These are phyloP conservation scores for Dioscorea dumetorum DNA, from an alignment of 106 monocot genomes.

Conservation along the genomic window DNA sequence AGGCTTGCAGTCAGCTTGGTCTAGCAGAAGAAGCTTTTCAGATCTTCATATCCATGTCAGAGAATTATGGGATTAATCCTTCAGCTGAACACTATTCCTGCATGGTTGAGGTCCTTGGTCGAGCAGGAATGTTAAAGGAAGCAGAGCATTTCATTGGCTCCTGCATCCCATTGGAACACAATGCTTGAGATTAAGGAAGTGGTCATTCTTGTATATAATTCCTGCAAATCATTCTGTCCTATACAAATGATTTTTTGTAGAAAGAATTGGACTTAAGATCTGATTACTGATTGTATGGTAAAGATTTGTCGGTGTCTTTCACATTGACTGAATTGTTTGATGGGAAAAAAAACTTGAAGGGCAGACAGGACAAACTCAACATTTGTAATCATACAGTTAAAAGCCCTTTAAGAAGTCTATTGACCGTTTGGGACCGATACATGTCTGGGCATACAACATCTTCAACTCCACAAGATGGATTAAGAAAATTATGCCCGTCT, in stretches of 20 bases:
- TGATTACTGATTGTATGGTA: too few relatives aligned
- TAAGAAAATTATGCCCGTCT: slow-evolving; percentile 23
- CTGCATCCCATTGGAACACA: slow-evolving; percentile 17
- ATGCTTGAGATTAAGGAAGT: slow-evolving; percentile 10
- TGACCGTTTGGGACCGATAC: too few relatives aligned
- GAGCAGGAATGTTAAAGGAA: slow-evolving; percentile 37
- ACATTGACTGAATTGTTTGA: too few relatives aligned
- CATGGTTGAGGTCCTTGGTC: slow-evolving; percentile 29
- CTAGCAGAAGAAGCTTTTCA: slow-evolving; percentile 33
- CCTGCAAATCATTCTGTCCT: not conserved
- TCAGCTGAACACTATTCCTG: slow-evolving; percentile 22
- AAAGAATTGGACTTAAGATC: too few relatives aligned
- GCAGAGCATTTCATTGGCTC: slow-evolving; percentile 36
- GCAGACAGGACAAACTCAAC: too few relatives aligned
- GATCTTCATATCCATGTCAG: slow-evolving; percentile 26
- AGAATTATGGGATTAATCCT: slow-evolving; percentile 27
- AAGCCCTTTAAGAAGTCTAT: too few relatives aligned
- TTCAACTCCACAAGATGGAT: too few relatives aligned
- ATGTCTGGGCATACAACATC: too few relatives aligned
- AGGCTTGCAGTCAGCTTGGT: slow-evolving; percentile 24
- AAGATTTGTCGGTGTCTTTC: too few relatives aligned
- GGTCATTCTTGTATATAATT: not conserved
- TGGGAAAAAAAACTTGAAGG: too few relatives aligned
- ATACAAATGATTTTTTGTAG: too few relatives aligned
- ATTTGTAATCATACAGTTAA: too few relatives aligned